These are phyloP conservation scores for Galerina marginata DNA, from an alignment of 768 basidiomycete species.

Conservation along the genomic window DNA sequence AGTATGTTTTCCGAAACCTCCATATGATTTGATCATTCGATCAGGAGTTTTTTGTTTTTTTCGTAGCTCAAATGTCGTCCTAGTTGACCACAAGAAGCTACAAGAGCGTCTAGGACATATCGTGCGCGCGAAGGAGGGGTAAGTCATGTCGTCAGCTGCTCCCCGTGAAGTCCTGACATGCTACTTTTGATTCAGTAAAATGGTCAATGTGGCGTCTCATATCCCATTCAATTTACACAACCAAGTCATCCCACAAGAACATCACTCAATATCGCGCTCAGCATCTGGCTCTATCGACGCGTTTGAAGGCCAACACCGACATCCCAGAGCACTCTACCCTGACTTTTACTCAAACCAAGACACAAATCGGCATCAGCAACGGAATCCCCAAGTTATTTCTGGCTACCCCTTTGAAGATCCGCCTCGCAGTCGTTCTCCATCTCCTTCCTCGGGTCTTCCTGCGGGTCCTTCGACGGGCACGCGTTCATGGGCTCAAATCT, in stretches of 20 bases:
- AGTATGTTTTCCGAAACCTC: slow-evolving; percentile 28
- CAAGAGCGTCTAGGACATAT: slow-evolving; percentile 61
- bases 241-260: slow-evolving; percentile 30
- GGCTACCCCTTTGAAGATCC: slow-evolving; percentile 6
- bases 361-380: slow-evolving; percentile 19
- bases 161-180: slow-evolving; percentile 3
- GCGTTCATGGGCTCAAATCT: slow-evolving; percentile 18
- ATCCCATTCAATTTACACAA: slow-evolving; percentile 67
- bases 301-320: slow-evolving; percentile 21
- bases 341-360: slow-evolving; percentile 21
- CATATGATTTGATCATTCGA: slow-evolving; percentile 16
- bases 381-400: slow-evolving; percentile 15
- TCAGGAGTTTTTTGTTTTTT: background rate
- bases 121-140: slow-evolving; percentile 69
- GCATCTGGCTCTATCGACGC: slow-evolving; percentile 29
- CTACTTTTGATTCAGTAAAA: slow-evolving; percentile 50
- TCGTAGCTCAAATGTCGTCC: slow-evolving; percentile 26
- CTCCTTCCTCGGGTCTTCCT: slow-evolving; percentile 9
- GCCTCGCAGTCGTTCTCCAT: slow-evolving; percentile 15
- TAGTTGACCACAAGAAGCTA: slow-evolving; percentile 55
- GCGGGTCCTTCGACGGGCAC: slow-evolving; percentile 14
- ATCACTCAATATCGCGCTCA: slow-evolving; percentile 34
- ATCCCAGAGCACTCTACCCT: slow-evolving; percentile 18
- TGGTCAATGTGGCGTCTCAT: slow-evolving; percentile 70
- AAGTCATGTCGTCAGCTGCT: slow-evolving; percentile 23